Evolutionary conservation across 768 basidiomycete genomes (phyloP), one percentile per base, ranked within the genome.

Genomic region (Rickenella mellea): DNA sequence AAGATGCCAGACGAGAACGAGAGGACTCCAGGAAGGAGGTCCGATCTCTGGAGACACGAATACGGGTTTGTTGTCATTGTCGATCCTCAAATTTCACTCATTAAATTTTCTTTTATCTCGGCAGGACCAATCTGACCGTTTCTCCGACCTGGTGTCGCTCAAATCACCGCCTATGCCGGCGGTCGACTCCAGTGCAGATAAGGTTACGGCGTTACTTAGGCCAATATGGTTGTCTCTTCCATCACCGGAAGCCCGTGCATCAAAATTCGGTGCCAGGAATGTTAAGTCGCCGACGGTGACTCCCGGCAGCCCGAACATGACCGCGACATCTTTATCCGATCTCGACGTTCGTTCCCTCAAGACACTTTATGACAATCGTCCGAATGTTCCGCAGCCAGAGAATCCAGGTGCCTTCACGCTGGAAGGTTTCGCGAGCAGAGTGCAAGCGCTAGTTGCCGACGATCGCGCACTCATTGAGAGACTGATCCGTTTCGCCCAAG

Each of bases 321-420:
- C 66, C 2, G 44, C 60, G 8, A 57, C 62, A 4, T 89, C 86
- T 7, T 68, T 90, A 28, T 86, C 83, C 19, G 83, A 92, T 36
- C 70, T 92, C 55, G 88, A 94, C 57, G 80, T 93, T 14, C 83
- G 87, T 8, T 74, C 88, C 5, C 78, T 96, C 56, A 92, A 92
- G 60, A 60, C 74, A 5, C 68, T 96, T 14, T 93, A 91, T 53
- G 78, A 80, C 31, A 36, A 55, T 1, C 64, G 55, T 26, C 48
- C 42, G 44, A 21, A 15, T 44, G 39, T 33, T 42, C 49, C 49
- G 17, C 39, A 17, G 6, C 30, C 27, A 6, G 27, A 12, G 3
- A 41, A 48, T 2, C 50, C 55, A 29, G 63, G 60, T n/a, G 59
- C 69, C 20, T 88, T 90, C 58, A 74, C 76, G 8, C 58, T 92